These are phyloP conservation scores for Neofusicoccum parvum DNA, from an alignment of 2,329 filamentous ascomycete genomes.

Conservation along the genomic window DNA sequence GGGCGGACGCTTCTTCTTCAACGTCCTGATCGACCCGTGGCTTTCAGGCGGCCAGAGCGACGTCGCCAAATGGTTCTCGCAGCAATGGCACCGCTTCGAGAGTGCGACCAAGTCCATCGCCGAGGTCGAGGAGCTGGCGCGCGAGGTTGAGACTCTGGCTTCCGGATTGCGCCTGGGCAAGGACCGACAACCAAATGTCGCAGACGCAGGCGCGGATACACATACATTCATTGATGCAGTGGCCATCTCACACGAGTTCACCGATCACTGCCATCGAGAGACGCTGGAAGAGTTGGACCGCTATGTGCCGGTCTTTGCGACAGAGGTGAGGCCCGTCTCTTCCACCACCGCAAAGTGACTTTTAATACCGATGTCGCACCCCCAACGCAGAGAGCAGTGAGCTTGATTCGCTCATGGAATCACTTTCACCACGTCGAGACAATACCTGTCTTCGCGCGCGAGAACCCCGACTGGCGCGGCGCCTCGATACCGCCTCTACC, in stretches of 20 bases:
- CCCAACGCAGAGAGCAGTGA: constrained; percentile 52
- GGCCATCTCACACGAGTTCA: constrained; percentile 66
- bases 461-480: constrained; percentile 48
- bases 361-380: neutral
- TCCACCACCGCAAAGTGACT: neutral
- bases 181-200: constrained; percentile 23
- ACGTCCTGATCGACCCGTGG: constrained; percentile 69
- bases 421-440: constrained; percentile 61
- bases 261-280: constrained; percentile 66
- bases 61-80: constrained; percentile 65
- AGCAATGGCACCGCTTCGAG: constrained; percentile 59
- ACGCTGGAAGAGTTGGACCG: constrained; percentile 60
- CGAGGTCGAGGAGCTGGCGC: constrained; percentile 57
- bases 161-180: constrained; percentile 25
- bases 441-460: constrained; percentile 49
- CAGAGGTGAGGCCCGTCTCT: constrained; percentile 38
- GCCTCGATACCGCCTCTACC: constrained; percentile 53
- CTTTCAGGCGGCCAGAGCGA: constrained; percentile 64
- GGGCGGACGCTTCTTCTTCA: constrained; percentile 58
- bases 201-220: constrained; percentile 25
- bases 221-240: constrained; percentile 59
- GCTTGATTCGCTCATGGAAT: constrained; percentile 58
- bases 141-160: constrained; percentile 50
- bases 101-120: constrained; percentile 58
- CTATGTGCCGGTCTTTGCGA: constrained; percentile 61